Evolutionary conservation across 495 filamentous ascomycete genomes (phyloP).

Genomic region (Bathelium albidoporum): DNA sequence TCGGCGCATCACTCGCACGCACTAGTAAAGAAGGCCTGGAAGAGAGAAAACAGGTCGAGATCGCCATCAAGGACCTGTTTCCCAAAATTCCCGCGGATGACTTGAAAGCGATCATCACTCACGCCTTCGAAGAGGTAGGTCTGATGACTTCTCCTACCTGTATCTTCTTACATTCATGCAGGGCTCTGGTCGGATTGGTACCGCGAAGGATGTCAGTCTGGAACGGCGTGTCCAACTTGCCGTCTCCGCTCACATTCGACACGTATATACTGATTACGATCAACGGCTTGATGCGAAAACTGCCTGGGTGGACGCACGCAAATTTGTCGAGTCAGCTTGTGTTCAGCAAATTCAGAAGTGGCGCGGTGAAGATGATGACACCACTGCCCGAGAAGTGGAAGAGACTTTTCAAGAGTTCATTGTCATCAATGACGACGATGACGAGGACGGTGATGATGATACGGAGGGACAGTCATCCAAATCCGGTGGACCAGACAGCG

Average conservation of each 20-base stretch:
- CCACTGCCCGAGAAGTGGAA: slow-evolving; percentile 60
- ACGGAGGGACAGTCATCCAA: neutral
- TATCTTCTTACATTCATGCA: slow-evolving; percentile 13
- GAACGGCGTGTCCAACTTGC: slow-evolving; percentile 72
- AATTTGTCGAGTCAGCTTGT: slow-evolving; percentile 56
- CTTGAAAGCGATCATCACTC: slow-evolving; percentile 63
- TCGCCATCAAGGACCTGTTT: slow-evolving; percentile 70
- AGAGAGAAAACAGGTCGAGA: slow-evolving; percentile 47
- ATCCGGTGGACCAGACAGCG: neutral
- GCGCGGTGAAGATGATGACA: slow-evolving; percentile 80
- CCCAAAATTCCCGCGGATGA: slow-evolving; percentile 75
- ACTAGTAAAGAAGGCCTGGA: slow-evolving; percentile 10
- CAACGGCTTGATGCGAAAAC: slow-evolving; percentile 50
- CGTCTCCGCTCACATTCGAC: slow-evolving; percentile 76
- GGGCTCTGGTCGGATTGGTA: slow-evolving; percentile 57
- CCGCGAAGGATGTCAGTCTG: slow-evolving; percentile 52
- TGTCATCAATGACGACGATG: slow-evolving; percentile 72
- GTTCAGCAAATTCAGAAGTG: slow-evolving; percentile 69
- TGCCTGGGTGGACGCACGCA: slow-evolving; percentile 58
- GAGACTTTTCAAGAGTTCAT: slow-evolving; percentile 75
- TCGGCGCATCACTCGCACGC: neutral
- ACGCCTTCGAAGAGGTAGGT: slow-evolving; percentile 73
- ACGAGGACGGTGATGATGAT: slow-evolving; percentile 37
- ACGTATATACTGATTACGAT: slow-evolving; percentile 81
- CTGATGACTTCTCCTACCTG: neutral